Percentiles rank a stretch among this genome's conserved stretches.
Evolutionary conservation across 768 basidiomycete genomes (phyloP).

Genomic region (Mycena chlorophos): DNA sequence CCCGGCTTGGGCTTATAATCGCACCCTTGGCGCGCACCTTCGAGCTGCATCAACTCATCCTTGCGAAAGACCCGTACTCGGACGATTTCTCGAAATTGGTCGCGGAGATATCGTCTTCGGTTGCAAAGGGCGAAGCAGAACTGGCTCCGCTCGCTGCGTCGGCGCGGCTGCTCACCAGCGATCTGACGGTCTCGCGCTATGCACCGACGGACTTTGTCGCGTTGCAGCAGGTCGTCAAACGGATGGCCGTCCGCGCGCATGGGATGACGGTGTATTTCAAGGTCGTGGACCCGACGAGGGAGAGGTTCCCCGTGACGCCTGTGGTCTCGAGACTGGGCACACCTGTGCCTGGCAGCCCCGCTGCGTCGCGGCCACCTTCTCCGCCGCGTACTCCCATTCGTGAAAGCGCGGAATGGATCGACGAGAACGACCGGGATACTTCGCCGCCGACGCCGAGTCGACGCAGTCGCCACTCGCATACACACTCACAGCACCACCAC

Average conservation of each 20-base stretch:
- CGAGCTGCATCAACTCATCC: slow-evolving; percentile 45
- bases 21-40: slow-evolving; percentile 48
- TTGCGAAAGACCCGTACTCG: slow-evolving; percentile 45
- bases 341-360: slow-evolving; percentile 35
- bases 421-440: background rate
- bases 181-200: slow-evolving; percentile 62
- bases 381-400: slow-evolving; percentile 9
- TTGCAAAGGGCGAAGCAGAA: slow-evolving; percentile 46
- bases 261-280: slow-evolving; percentile 64
- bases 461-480: slow-evolving; percentile 21
- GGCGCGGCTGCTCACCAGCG: slow-evolving; percentile 53
- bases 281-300: slow-evolving; percentile 62
- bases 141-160: slow-evolving; percentile 55
- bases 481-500: slow-evolving; percentile 31
- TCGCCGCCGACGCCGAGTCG: slow-evolving; percentile 18
- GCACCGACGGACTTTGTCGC: slow-evolving; percentile 53
- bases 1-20: slow-evolving; percentile 47
- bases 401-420: slow-evolving; percentile 1
- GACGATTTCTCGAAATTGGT: slow-evolving; percentile 37
- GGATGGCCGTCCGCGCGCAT: slow-evolving; percentile 57
- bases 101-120: slow-evolving; percentile 30
- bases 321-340: slow-evolving; percentile 34
- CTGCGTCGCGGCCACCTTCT: slow-evolving; percentile 34
- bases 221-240: slow-evolving; percentile 50
- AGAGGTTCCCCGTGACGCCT: slow-evolving; percentile 56